Evolutionary conservation across 345 rosid genomes (phyloP).

Genomic region (Eutrema japonicum): DNA sequence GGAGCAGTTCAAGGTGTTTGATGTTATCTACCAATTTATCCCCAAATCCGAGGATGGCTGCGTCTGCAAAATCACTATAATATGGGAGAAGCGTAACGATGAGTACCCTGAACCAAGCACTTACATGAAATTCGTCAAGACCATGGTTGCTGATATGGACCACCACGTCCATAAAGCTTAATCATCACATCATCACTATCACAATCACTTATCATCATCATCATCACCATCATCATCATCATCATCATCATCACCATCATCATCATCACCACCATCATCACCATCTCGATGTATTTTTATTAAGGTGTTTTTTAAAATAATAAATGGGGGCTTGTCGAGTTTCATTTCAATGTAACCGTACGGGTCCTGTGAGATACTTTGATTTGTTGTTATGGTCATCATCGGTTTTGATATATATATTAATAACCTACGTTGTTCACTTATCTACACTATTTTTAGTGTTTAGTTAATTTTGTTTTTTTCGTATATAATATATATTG

Average conservation of each 20-base stretch:
- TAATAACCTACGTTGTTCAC: no score
- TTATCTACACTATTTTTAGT: no score
- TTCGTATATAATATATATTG: no score
- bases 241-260: no score
- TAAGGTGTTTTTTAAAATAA: conserved; percentile 6
- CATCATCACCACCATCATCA: no score
- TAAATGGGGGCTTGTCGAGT: conserved; percentile 11
- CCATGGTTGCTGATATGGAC: conserved; percentile 37
- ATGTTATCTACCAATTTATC: conserved; percentile 29
- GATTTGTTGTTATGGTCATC: no score
- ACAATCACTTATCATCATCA: not conserved
- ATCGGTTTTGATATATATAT: no score
- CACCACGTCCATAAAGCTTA: conserved; percentile 37
- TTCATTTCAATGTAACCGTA: conserved; percentile 10
- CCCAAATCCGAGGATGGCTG: conserved; percentile 36
- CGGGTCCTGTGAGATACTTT: no score
- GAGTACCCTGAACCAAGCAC: conserved; percentile 39
- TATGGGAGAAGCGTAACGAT: conserved; percentile 45
- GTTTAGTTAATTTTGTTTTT: no score
- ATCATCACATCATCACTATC: not conserved
- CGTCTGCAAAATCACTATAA: conserved; percentile 36
- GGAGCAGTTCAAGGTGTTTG: conserved; percentile 41
- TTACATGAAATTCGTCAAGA: conserved; percentile 42
- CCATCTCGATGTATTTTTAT: not conserved
- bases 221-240: no score